Evolutionary conservation across 257 asterid species (phyloP), one percentile per base, ranked within the genome.

Genomic region (Primulina tabacum): DNA sequence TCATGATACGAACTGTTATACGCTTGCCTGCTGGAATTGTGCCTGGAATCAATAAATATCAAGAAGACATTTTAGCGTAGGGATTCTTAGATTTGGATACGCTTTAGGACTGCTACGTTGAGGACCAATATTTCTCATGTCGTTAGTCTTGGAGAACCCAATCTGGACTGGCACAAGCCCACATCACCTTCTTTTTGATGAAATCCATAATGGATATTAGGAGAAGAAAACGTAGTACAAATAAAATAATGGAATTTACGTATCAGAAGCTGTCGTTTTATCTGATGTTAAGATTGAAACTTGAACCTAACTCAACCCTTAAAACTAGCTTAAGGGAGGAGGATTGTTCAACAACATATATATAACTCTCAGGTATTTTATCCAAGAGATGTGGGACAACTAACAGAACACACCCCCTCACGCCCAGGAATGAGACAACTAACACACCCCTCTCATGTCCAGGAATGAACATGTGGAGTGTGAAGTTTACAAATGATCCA

Each of bases 21-120:
- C 5, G 73, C 70, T 62, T 72, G 83, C 76, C 64, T 72, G 32
- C 78, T 65, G 24, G 71, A 68, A 60, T 38, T 70, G 61, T 68
- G 65, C 68, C 65, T 76, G 29, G 88, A 81, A 70, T 90, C 97
- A 18, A 75, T 86, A 71, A 18, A 75, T 86, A 71, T 85, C 87
- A 59, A 88, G 84, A 70, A 90, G 92, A 59, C 69, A 67, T 66
- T 84, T 78, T n/a, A 90, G 81, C 9, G 90, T 79, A 3, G 68
- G 71, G 6, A 83, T 17, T 53, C 81, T 83, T 73, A 69, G 87
- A 58, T 71, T 81, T 2, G 85, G 85, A 28, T 82, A 78, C 29
- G 58, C 74, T 52, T 68, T 80, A 1, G 86, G 87, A 88, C 90
- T 82, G 67, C 70, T 77, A 72, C 83, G 76, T 14, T 50, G 77